Conservation (phyloP, 164 flowering plant species). For the Taxillus chinensis region DNA sequence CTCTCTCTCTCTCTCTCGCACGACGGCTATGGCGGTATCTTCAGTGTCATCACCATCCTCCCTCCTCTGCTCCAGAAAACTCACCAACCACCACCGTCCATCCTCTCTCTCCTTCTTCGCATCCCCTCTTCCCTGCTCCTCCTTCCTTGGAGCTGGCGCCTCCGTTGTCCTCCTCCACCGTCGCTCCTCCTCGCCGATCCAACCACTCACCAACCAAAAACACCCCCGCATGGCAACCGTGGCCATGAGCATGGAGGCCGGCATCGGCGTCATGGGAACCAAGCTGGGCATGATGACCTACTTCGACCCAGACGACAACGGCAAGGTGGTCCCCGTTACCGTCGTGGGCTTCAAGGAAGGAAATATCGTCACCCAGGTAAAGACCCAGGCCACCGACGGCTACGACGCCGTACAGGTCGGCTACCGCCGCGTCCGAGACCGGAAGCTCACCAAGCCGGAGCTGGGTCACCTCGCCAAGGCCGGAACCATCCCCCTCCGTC, state of each 20-base stretch:
- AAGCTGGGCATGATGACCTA: constrained; percentile 94
- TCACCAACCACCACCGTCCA: too few species aligned
- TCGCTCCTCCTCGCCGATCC: too few species aligned
- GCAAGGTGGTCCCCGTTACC: constrained; percentile 81
- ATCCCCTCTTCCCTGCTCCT: too few species aligned
- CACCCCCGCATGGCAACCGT: constrained; percentile 3
- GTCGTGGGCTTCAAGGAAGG: constrained; percentile 92
- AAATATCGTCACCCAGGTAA: constrained; percentile 89
- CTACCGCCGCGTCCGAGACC: constrained; percentile 73
- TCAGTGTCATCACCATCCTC: too few species aligned
- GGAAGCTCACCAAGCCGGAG: constrained; percentile 83
- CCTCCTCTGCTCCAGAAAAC: too few species aligned
- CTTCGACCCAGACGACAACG: constrained; percentile 65
- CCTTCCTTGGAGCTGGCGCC: too few species aligned
- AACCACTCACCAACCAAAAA: constrained; percentile 1
- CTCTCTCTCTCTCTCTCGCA: too few species aligned
- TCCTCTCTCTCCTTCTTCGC: too few species aligned
- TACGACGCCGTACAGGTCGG: constrained; percentile 90
- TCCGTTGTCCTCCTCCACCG: too few species aligned
- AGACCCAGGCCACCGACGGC: constrained; percentile 77
- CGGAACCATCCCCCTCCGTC: constrained; percentile 76
- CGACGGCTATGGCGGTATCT: too few species aligned
- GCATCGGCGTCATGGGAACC: constrained; percentile 91
- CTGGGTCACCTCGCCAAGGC: constrained; percentile 77
- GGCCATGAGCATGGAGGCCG: constrained; percentile 69